Percentiles rank a stretch among this genome's conserved stretches.
These are phyloP conservation scores for Auricularia heimuer DNA, from an alignment of 768 basidiomycete species.

Conservation along the genomic window DNA sequence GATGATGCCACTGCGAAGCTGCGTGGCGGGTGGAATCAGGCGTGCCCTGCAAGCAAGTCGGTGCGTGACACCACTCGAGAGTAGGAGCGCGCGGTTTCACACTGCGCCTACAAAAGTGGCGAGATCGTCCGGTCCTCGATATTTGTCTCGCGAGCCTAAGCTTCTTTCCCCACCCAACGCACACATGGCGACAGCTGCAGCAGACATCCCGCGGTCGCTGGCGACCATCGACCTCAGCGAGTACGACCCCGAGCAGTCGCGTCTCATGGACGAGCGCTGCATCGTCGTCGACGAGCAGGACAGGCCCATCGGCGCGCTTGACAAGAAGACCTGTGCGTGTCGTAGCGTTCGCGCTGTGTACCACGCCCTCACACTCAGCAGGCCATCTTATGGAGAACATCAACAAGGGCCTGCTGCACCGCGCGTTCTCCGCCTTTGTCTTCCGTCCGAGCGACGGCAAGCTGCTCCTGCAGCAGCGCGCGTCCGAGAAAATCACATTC, in stretches of 20 bases:
- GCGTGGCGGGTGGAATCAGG: too few relatives aligned
- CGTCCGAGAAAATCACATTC: constrained; percentile 98
- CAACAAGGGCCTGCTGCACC: constrained; percentile 84
- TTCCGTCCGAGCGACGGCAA: constrained; percentile 92
- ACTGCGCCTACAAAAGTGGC: too few relatives aligned
- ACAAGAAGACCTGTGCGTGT: constrained; percentile 90
- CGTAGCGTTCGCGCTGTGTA: not conserved
- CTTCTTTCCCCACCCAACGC: too few relatives aligned
- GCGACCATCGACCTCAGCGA: constrained; percentile 66
- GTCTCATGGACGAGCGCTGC: constrained; percentile 92
- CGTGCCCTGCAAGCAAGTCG: too few relatives aligned
- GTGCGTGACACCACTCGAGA: too few relatives aligned
- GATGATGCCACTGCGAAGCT: too few relatives aligned
- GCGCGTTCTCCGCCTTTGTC: constrained; percentile 95
- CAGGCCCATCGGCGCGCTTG: constrained; percentile 70
- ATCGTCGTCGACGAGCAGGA: constrained; percentile 88
- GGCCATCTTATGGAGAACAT: constrained; percentile 98
- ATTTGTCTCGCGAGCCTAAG: too few relatives aligned
- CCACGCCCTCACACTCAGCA: constrained; percentile 19
- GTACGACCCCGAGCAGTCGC: constrained; percentile 89
- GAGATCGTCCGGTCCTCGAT: too few relatives aligned
- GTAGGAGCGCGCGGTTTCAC: too few relatives aligned
- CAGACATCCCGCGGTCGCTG: constrained; percentile 22
- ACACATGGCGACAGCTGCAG: too few relatives aligned
- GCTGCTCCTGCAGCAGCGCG: constrained; percentile 88